A percentile compares a stretch with the other conserved stretches of the same genome.
These are phyloP conservation scores for Laetiporus sulphureus DNA, from an alignment of 1,284 basidiomycete species.

Conservation along the genomic window DNA sequence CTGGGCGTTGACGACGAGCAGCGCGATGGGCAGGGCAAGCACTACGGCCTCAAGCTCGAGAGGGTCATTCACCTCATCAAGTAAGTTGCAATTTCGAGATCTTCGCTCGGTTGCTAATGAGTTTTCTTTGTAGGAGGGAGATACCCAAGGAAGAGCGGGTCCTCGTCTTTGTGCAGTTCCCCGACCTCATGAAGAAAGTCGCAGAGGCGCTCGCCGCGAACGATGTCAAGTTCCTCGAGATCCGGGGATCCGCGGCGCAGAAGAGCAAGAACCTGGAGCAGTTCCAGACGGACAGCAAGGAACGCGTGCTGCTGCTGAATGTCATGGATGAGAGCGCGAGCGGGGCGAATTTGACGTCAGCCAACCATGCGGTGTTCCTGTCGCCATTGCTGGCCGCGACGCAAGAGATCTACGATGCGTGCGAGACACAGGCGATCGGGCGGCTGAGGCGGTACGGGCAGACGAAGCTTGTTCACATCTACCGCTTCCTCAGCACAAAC, in stretches of 20 bases:
- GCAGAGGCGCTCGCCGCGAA: slow-evolving; percentile 73
- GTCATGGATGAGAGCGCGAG: slow-evolving; percentile 93
- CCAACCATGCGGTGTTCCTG: slow-evolving; percentile 93
- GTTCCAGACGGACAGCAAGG: slow-evolving; percentile 74
- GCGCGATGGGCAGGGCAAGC: slow-evolving; percentile 66
- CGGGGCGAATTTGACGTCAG: slow-evolving; percentile 87
- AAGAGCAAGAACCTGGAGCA: slow-evolving; percentile 78
- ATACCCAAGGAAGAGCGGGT: slow-evolving; percentile 77
- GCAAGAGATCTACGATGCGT: slow-evolving; percentile 79
- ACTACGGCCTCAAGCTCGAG: slow-evolving; percentile 87
- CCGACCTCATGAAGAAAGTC: slow-evolving; percentile 87
- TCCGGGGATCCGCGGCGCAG: slow-evolving; percentile 70
- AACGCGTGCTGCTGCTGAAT: slow-evolving; percentile 82
- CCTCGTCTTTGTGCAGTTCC: slow-evolving; percentile 92
- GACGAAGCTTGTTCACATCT: slow-evolving; percentile 72
- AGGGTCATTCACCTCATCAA: slow-evolving; percentile 79
- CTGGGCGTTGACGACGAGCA: slow-evolving; percentile 79
- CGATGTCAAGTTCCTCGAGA: slow-evolving; percentile 73
- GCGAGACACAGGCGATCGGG: slow-evolving; percentile 87
- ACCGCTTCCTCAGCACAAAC: slow-evolving; percentile 73
- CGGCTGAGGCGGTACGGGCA: slow-evolving; percentile 86
- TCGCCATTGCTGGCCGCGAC: slow-evolving; percentile 79
- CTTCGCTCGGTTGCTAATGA: slow-evolving; percentile 5
- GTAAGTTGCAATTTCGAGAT: slow-evolving; percentile 34
- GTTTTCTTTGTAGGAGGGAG: slow-evolving; percentile 53